Evolutionary conservation across 129 eudicot species (phyloP).

Genomic region (Tanacetum coccineum): DNA sequence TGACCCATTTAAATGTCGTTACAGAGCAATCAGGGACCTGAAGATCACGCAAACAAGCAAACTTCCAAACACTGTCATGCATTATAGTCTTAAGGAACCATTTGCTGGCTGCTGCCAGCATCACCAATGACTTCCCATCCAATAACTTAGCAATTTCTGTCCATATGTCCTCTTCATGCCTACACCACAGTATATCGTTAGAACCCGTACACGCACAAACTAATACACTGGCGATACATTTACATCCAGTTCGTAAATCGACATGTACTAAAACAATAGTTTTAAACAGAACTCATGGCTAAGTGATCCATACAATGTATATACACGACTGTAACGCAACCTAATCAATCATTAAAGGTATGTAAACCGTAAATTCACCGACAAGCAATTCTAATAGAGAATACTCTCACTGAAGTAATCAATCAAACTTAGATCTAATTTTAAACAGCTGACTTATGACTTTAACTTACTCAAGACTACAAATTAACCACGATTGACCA

Average conservation of each 20-base stretch:
- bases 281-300: conserved; percentile 13
- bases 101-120: conserved; percentile 68
- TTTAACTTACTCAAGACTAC: no score
- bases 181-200: conserved; percentile 15
- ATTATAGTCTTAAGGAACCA: conserved; percentile 62
- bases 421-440: not conserved
- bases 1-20: conserved; percentile 61
- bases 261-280: not conserved
- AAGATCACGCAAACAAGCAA: conserved; percentile 84
- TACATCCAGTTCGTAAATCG: not conserved
- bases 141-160: conserved; percentile 84
- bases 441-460: not conserved
- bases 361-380: conserved; percentile 15
- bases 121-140: conserved; percentile 84
- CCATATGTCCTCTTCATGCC: conserved; percentile 87
- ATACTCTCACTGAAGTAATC: not conserved
- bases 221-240: not conserved
- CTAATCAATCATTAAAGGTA: not conserved
- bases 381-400: conserved; percentile 11
- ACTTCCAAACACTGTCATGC: conserved; percentile 84
- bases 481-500: no score
- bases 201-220: not conserved
- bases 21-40: conserved; percentile 79
- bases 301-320: not conserved
- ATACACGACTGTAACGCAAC: conserved; percentile 13